Evolutionary conservation across 805 yeast species (phyloP).

Genomic region (Schwanniomyces vanrijiae): DNA sequence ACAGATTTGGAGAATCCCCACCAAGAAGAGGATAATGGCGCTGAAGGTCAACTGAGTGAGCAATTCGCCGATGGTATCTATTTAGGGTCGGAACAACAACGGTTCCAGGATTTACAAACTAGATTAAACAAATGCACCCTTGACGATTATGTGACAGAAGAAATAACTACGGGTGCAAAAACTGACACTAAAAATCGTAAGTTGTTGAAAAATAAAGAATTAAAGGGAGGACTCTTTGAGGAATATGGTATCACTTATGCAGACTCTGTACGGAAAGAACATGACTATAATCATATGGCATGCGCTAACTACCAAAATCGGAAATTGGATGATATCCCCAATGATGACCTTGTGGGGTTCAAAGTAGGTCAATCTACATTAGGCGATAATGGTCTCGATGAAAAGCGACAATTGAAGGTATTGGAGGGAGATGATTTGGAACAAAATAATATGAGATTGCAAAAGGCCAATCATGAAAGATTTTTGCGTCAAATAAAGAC

Average conservation of each 20-base stretch:
- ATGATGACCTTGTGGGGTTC: constrained; percentile 34
- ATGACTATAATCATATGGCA: constrained; percentile 28
- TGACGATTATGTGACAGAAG: constrained; percentile 20
- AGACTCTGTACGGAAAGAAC: constrained; percentile 23
- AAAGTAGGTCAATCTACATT: constrained; percentile 29
- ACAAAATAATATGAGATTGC: constrained; percentile 21
- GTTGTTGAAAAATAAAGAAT: constrained; percentile 26
- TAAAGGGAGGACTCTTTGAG: constrained; percentile 33
- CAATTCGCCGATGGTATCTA: constrained; percentile 37
- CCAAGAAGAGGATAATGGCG: constrained; percentile 9
- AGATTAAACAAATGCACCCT: constrained; percentile 6
- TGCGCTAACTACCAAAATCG: constrained; percentile 14
- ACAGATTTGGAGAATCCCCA: constrained; percentile 18
- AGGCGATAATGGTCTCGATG: background rate
- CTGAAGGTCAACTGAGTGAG: constrained; percentile 7
- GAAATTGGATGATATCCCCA: constrained; percentile 22
- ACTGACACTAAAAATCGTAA: constrained; percentile 24
- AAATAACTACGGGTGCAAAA: constrained; percentile 2
- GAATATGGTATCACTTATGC: constrained; percentile 40
- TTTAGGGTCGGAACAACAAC: constrained; percentile 26
- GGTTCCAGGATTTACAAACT: constrained; percentile 1
- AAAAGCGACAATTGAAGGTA: background rate
- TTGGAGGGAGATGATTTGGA: constrained; percentile 27
- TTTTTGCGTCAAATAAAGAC: constrained; percentile 28
- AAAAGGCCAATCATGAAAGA: constrained; percentile 23